Evolutionary conservation across 148 eudicot species (phyloP).

Genomic region (Polygonum aviculare): DNA sequence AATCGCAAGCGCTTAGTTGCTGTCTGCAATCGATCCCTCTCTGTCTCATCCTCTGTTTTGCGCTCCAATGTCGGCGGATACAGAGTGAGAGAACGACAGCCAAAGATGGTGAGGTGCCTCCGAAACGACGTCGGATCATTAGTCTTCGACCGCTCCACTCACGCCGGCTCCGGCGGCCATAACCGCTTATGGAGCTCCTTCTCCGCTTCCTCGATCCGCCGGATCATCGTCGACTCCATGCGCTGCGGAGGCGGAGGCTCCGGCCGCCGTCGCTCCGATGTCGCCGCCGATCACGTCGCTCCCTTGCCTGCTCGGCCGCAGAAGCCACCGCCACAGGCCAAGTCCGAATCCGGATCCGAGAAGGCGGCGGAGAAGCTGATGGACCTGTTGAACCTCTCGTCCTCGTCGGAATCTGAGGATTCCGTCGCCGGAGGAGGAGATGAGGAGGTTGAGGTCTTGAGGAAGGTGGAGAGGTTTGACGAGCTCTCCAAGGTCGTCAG

Average conservation of each 20-base stretch:
- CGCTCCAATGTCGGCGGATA: constrained; percentile 1
- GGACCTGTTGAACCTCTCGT: constrained; percentile 51
- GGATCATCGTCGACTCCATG: constrained; percentile 38
- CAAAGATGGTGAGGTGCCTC: constrained; percentile 24
- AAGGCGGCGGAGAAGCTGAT: constrained; percentile 33
- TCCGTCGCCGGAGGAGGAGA: constrained; percentile 3
- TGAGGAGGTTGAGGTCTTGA: constrained; percentile 22
- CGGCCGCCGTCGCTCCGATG: constrained; percentile 5
- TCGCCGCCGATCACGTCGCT: not conserved
- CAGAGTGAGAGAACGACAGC: not conserved
- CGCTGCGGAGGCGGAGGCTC: constrained; percentile 41
- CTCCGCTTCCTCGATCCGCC: constrained; percentile 36
- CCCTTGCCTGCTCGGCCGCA: not conserved
- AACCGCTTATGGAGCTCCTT: constrained; percentile 31
- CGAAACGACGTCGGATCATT: constrained; percentile 32
- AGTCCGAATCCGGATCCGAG: constrained; percentile 9
- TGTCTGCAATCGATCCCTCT: not conserved
- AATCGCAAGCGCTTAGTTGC: not conserved
- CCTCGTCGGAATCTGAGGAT: constrained; percentile 17
- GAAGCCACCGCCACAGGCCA: not conserved
- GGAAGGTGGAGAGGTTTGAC: constrained; percentile 48
- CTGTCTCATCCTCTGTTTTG: not conserved
- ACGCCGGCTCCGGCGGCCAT: constrained; percentile 13
- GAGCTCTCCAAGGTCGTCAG: constrained; percentile 50
- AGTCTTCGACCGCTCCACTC: constrained; percentile 14